These are phyloP conservation scores for Diutina pseudorugosa DNA, from an alignment of 1,139 yeast species.

Conservation along the genomic window DNA sequence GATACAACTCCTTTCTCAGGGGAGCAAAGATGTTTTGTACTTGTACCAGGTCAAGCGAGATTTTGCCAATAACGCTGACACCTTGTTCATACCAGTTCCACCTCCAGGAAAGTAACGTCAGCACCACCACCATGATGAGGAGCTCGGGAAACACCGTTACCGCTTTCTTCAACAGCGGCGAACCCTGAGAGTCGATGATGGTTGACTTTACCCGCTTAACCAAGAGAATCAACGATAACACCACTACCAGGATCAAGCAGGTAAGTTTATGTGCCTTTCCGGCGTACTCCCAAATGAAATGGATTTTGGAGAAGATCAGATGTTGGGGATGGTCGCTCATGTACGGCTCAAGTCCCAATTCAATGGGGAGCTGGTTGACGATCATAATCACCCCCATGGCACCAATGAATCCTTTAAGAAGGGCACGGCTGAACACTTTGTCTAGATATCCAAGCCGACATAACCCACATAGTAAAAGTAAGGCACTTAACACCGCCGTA, in stretches of 20 bases:
- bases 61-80: conserved; percentile 20
- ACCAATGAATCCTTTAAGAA: conserved; percentile 22
- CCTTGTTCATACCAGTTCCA: conserved; percentile 17
- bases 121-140: conserved; percentile 18
- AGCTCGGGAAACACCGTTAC: conserved; percentile 17
- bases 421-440: conserved; percentile 19
- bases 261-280: conserved; percentile 14
- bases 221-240: conserved; percentile 14
- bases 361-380: conserved; percentile 18
- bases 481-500: conserved; percentile 7
- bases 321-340: conserved; percentile 13
- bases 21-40: conserved; percentile 14
- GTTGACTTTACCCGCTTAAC: conserved; percentile 9
- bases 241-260: conserved; percentile 12
- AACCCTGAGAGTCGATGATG: neutral
- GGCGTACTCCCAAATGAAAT: conserved; percentile 11
- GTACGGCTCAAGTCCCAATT: conserved; percentile 16
- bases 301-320: conserved; percentile 15
- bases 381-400: conserved; percentile 27
- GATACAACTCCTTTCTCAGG: conserved; percentile 12
- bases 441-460: conserved; percentile 21
- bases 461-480: conserved; percentile 18
- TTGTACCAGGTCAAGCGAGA: conserved; percentile 6
- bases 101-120: conserved; percentile 16
- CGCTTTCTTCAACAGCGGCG: neutral